These are phyloP conservation scores for Leccinum fibrillosum DNA, from an alignment of 768 basidiomycete genomes.

Conservation along the genomic window DNA sequence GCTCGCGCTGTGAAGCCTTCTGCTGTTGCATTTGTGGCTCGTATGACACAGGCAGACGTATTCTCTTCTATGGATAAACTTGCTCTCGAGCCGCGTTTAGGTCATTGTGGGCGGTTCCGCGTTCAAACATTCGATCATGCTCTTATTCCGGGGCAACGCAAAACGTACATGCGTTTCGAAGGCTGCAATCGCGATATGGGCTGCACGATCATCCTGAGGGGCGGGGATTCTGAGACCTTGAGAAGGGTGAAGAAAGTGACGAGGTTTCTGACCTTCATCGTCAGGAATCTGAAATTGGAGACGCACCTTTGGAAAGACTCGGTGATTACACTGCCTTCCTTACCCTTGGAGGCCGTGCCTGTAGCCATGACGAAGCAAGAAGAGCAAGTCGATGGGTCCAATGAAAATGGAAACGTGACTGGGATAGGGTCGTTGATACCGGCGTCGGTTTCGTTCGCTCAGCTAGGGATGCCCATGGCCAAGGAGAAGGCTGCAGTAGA, in stretches of 20 bases:
- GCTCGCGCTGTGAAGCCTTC: slow-evolving; percentile 86
- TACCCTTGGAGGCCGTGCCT: slow-evolving; percentile 66
- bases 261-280: slow-evolving; percentile 87
- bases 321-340: slow-evolving; percentile 68
- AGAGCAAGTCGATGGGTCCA: slow-evolving; percentile 22
- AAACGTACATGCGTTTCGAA: slow-evolving; percentile 98
- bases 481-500: slow-evolving; percentile 16
- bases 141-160: slow-evolving; percentile 89
- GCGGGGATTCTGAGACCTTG: slow-evolving; percentile 78
- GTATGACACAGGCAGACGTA: slow-evolving; percentile 93
- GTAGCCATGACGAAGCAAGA: slow-evolving; percentile 23
- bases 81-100: slow-evolving; percentile 83
- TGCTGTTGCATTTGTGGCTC: slow-evolving; percentile 82
- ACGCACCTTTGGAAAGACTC: slow-evolving; percentile 92
- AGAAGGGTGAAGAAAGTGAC: slow-evolving; percentile 89
- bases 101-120: slow-evolving; percentile 81
- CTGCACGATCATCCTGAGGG: slow-evolving; percentile 89
- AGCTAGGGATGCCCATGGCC: slow-evolving; percentile 17
- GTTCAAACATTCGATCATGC: slow-evolving; percentile 94
- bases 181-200: slow-evolving; percentile 92
- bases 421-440: slow-evolving; percentile 15
- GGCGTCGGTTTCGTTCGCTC: slow-evolving; percentile 24
- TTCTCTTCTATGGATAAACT: slow-evolving; percentile 95
- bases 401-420: slow-evolving; percentile 19
- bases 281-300: slow-evolving; percentile 91